Base-by-base conservation (phyloP, 2,329 filamentous ascomycete genomes). In the Ophidiomyces ophidiicola region DNA sequence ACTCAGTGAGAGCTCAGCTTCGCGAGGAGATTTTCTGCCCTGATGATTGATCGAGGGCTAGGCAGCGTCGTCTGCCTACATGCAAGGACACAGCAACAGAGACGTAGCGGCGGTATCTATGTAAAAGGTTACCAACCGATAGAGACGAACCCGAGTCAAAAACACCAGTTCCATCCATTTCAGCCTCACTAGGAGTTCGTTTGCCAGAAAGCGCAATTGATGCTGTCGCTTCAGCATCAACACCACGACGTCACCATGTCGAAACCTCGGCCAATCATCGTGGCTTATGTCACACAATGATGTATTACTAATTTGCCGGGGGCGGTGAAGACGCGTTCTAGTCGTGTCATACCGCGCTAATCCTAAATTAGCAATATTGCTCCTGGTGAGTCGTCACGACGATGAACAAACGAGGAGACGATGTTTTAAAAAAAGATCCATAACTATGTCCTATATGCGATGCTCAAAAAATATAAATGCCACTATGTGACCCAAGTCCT, bases 251-350 rank as follows among this genome's bases (percentile, higher is more conserved):
- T 47, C 39, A 40, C 39, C 36, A 24, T 12, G 33, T 25, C n/a
- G n/a, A n/a, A n/a, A n/a, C n/a, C n/a, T n/a, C n/a, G n/a, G n/a
- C 39, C 43, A 45, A 37, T 45, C 15, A 29, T n/a, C 6, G 14
- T 17, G 5, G 2, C n/a, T 23, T 28, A 28, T 19, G 20, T 34
- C 26, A 20, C n/a, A n/a, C n/a, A n/a, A n/a, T n/a, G n/a, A n/a
- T n/a, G n/a, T n/a, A n/a, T n/a, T n/a, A n/a, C n/a, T n/a, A 5
- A 8, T 2, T 1, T 1, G 6, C n/a, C 35, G 31, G 42, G 19
- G 30, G 41, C 41, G 41, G 36, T 39, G 36, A 43, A 32, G 10
- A 39, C 32, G 38, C 38, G 38, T 28, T 23, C 24, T n/a, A n/a
- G n/a, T n/a, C n/a, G n/a, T n/a, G n/a, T n/a, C n/a, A n/a, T n/a